Percentiles rank a stretch among this genome's conserved stretches.
Conservation (phyloP, 805 yeast genomes). For the Starmerella tilneyi region DNA sequence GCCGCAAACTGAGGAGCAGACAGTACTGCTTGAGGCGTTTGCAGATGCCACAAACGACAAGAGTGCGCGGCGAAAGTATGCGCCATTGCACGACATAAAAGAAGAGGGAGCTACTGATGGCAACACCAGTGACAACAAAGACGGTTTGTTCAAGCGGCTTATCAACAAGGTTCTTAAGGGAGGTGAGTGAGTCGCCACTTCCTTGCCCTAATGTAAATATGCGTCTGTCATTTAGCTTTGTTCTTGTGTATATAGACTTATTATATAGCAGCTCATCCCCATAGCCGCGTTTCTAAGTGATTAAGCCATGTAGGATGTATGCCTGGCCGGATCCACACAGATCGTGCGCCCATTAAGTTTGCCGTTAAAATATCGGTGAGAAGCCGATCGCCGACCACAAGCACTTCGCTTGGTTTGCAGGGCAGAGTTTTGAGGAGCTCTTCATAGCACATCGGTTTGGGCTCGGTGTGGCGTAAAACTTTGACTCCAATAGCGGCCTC, state of each 20-base stretch:
- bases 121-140: slow-evolving; percentile 8
- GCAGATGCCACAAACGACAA: slow-evolving; percentile 83
- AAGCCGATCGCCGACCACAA: slow-evolving; percentile 81
- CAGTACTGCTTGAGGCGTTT: slow-evolving; percentile 80
- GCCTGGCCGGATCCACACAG: slow-evolving; percentile 76
- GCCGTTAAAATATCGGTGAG: slow-evolving; percentile 93
- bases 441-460: slow-evolving; percentile 36
- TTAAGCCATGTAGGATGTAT: slow-evolving; percentile 35
- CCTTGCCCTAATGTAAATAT: background rate
- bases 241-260: background rate
- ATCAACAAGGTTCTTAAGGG: slow-evolving; percentile 30
- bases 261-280: background rate
- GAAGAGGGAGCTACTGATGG: slow-evolving; percentile 18
- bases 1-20: slow-evolving; percentile 75
- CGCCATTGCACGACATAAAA: slow-evolving; percentile 23
- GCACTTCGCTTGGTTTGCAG: slow-evolving; percentile 50
- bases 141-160: slow-evolving; percentile 31
- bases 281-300: slow-evolving; percentile 21
- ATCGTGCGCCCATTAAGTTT: slow-evolving; percentile 78
- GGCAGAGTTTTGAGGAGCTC: slow-evolving; percentile 58
- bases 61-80: slow-evolving; percentile 59
- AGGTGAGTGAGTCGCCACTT: slow-evolving; percentile 18
- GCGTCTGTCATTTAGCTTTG: too few species aligned
- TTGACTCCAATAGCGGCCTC: slow-evolving; percentile 43
- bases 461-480: slow-evolving; percentile 30